Evolutionary conservation across 441 rosid genomes (phyloP).

Genomic region (Corymbia calophylla): DNA sequence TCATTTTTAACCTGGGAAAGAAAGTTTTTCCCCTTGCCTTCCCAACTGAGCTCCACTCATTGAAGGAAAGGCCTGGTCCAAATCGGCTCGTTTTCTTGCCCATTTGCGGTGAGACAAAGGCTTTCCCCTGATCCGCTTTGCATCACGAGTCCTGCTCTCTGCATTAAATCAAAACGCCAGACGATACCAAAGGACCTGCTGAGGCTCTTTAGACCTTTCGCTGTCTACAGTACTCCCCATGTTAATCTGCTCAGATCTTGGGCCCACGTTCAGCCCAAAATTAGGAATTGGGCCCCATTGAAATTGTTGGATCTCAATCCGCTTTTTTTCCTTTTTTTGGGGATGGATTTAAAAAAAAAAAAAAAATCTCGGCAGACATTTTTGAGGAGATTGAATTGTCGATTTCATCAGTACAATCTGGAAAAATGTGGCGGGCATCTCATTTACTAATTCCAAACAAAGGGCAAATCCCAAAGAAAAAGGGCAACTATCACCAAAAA

Average conservation of each 20-base stretch:
- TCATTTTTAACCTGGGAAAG: not conserved
- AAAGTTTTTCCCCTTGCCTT: not conserved
- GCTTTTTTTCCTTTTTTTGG: not conserved
- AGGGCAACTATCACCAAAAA: rapidly evolving
- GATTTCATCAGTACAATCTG: not conserved
- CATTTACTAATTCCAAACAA: not conserved
- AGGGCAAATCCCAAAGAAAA: not conserved
- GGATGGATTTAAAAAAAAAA: not conserved
- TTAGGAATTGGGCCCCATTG: not conserved
- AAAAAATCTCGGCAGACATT: not conserved
- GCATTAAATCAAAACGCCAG: not conserved
- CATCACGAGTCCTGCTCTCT: not conserved
- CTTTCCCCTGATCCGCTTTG: no score
- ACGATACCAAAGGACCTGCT: not conserved
- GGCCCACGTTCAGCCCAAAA: not conserved
- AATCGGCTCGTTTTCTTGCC: not conserved
- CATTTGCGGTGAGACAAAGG: not conserved
- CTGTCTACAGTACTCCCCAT: not conserved
- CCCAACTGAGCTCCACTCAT: not conserved
- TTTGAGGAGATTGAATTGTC: not conserved
- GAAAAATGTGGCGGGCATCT: not conserved
- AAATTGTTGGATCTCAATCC: not conserved
- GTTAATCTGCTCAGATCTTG: not conserved
- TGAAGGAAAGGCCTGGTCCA: not conserved
- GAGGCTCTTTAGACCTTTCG: not conserved